Conservation (phyloP, 2,329 filamentous ascomycete genomes). For the Aspergillus sp. region DNA sequence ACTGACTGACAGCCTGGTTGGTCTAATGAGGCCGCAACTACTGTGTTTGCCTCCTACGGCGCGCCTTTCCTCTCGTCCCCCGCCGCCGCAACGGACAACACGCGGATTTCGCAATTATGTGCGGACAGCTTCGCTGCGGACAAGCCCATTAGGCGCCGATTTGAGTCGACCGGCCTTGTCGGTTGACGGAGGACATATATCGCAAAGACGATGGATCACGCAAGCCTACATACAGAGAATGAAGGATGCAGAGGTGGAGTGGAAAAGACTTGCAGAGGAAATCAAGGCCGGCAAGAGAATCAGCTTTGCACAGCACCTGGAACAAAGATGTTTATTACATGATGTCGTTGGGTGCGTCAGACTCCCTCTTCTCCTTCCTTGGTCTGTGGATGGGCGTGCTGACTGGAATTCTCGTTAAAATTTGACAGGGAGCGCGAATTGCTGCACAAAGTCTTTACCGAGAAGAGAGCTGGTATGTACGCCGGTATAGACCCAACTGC, state of each 20-base stretch:
- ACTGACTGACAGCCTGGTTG: background rate
- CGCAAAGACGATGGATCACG: conserved; percentile 32
- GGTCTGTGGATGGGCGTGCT: background rate
- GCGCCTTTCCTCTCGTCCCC: conserved; percentile 11
- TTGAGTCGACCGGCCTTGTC: conserved; percentile 9
- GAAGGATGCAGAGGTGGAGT: conserved; percentile 34
- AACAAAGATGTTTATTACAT: conserved; percentile 40
- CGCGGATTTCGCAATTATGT: conserved; percentile 18
- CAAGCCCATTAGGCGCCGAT: conserved; percentile 8
- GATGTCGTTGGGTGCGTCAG: conserved; percentile 38
- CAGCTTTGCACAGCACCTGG: conserved; percentile 37
- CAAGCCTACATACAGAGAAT: conserved; percentile 28
- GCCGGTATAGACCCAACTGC: conserved; percentile 44
- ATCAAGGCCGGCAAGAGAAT: conserved; percentile 38
- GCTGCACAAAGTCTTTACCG: conserved; percentile 36
- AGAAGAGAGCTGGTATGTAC: conserved; percentile 41
- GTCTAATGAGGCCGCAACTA: conserved; percentile 20
- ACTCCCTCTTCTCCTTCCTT: background rate
- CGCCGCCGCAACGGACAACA: conserved; percentile 1
- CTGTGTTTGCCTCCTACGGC: conserved; percentile 15
- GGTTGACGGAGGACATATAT: background rate
- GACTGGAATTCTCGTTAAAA: conserved; percentile 4
- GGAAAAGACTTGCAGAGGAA: conserved; percentile 32
- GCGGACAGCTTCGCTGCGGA: conserved; percentile 12
- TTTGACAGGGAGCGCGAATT: conserved; percentile 32